Base-by-base conservation (phyloP, 2,329 filamentous ascomycete genomes). In the Calycina herbarum region DNA sequence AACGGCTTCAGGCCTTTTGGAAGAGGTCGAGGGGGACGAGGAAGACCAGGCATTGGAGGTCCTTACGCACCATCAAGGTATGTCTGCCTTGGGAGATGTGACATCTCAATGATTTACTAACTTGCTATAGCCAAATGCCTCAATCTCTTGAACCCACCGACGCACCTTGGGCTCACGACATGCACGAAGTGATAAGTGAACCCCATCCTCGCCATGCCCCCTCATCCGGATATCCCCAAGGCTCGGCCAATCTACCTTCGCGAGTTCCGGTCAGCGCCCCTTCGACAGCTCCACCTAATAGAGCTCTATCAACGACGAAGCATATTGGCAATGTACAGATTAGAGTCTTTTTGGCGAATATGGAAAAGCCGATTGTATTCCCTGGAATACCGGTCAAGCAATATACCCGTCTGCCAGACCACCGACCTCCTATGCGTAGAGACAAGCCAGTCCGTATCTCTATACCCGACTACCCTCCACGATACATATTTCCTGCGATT, bases 381-480 rank as follows among this genome's bases (percentile, higher is more conserved):
- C 82, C 91, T 35, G 89, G 89, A 68, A 87, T 96, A 69, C 87
- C 91, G 58, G 88, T 96, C 70, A 95, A 92, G 77, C 91, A 95
- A 74, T 94, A 99, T 78, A 97, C 93, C 51, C 93, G 94, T 72
- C 86, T 99, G 59, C 95, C 95, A 24, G 93, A 98, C 76, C 95
- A 98, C 78, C 89, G 95, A 27, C 95, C 95, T 24, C 95, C 95
- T 61, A 85, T 99, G 59, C 91, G 95, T 68, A 89, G 95, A 73
- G 95, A 99, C 80, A 99, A 98, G 77, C 95, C 95, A 7, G 95
- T 98, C 51, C 90, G 95, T 61, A 92, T 99, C 71, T 97, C 93
- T 8, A 83, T 99, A 54, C 94, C 95, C 1, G 85, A 90, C 33
- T 85, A 91, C 69, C 82, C 87, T 13, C 91, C 93, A 42, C 88